Evolutionary conservation across 345 rosid genomes (phyloP), one percentile per base, ranked within the genome.

Genomic region (Clarkia xantiana): DNA sequence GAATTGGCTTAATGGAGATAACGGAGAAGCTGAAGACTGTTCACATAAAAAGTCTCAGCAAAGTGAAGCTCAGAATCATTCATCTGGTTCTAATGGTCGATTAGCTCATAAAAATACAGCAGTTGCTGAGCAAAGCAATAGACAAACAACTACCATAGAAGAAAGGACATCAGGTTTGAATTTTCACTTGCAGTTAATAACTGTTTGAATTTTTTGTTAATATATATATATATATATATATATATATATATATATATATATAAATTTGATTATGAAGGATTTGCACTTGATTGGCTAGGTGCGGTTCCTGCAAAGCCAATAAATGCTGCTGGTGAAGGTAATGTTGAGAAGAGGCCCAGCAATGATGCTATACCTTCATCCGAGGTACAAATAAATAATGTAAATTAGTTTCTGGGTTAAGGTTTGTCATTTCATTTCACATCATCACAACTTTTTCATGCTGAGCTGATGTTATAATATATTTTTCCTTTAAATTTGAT

Each of bases 1-100:
- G 29, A 68, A 79, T 49, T 74, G 71, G 73, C 58, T 56, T 29
- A 73, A 67, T 57, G 78, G 89, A 44, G 81, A 72, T 69, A 72
- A 65, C 38, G 67, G 67, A n/a, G 61, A 56, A 44, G 73, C 64
- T 50, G 78, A 67, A 66, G 77, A 74, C 49, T 65, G 68, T 57
- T 79, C 75, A 46, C 66, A 45, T 15, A 66, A 66, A 42, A 76
- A 60, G 58, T 65, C 73, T 64, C 76, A 72, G 44, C 80, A 63
- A 47, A 74, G 74, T 49, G 82, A 75, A 62, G 29, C 53, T 50
- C 80, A 29, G 36, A 29, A 29, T 29, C 36, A 4, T 29, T 76
- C 68, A 61, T 66, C 67, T 47, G 52, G 66, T 66, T 58, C 73
- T 18, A 60, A 18, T 65, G 77, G 67, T 18, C 57, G 63, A 11